Base-by-base conservation (phyloP, 1,284 basidiomycete genomes). In the Cryptococcus sp. region DNA sequence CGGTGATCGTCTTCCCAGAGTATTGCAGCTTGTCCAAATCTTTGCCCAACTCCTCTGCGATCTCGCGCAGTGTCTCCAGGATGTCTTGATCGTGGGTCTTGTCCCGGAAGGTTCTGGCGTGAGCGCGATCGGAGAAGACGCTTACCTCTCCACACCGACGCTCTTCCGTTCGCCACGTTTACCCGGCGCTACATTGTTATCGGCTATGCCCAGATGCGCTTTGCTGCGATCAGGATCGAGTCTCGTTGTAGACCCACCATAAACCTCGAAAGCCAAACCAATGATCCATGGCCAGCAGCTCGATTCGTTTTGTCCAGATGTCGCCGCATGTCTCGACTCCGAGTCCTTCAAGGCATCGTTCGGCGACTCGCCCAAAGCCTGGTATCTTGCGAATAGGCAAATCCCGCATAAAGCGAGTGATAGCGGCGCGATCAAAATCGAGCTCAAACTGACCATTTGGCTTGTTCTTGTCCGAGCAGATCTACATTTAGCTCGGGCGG, bases 381-480 rank as follows among this genome's bases (percentile, higher is more conserved):
- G 87, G 89, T 16, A 94, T 80, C 68, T 75, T 68, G 14, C 67
- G 47, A 16, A 74, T 64, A 0, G 72, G 71, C 19, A 71, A 52
- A 49, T 68, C 68, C 12, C 68, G 52, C 66, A 73, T 69, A 72
- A 95, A 97, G 0, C 73, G 73, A 36, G 78, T 78, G 58, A 94
- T 84, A 1, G 78, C 76, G 21, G 81, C 69, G 1, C 78, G 69
- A 39, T 85, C 78, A 63, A 85, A 87, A 3, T 81, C 74, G 31
- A 94, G 78, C 59, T 81, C 79, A 60, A 82, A 95, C 68, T 93
- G 88, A 1, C 91, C 92, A 64, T 95, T 88, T 0, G 92, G 92
- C 73, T 97, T 97, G 72, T 95, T 95, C 83, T 85, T 87, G 69
- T 97, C 92, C 35, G 90, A 94, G 66, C 87, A 92, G 47, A 95